Conservation (phyloP, 2,329 filamentous ascomycete species). For the Pyricularia pennisetigena region DNA sequence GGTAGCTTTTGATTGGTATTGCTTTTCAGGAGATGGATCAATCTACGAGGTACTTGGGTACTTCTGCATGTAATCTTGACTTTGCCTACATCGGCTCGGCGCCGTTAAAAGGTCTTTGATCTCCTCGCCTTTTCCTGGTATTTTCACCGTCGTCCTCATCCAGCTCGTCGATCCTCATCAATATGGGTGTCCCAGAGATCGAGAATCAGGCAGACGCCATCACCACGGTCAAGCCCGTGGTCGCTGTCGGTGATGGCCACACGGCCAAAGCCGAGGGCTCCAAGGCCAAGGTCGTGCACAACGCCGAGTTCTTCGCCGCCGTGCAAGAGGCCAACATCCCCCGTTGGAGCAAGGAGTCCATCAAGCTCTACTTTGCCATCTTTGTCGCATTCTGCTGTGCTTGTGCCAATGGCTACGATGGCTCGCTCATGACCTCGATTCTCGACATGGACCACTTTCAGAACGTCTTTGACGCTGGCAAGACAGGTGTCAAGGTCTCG, state of each 20-base stretch:
- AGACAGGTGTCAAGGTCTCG: constrained; percentile 26
- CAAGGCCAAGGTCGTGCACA: constrained; percentile 29
- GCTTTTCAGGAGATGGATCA: not conserved
- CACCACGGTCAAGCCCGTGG: constrained; percentile 7
- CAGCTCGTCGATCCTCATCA: not conserved
- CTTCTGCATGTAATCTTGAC: not conserved
- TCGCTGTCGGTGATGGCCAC: constrained; percentile 17
- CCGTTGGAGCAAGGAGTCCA: constrained; percentile 28
- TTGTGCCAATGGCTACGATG: constrained; percentile 38
- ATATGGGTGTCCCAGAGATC: not conserved
- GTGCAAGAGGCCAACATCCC: constrained; percentile 34
- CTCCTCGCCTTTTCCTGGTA: not conserved
- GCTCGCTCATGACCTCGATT: constrained; percentile 33
- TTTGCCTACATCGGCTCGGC: not conserved
- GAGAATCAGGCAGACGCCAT: not conserved
- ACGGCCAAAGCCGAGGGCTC: constrained; percentile 19
- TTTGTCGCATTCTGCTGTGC: constrained; percentile 35
- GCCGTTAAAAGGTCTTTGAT: not conserved
- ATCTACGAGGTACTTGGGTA: not conserved
- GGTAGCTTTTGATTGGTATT: not conserved
- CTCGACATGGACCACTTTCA: constrained; percentile 34
- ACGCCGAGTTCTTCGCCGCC: constrained; percentile 36
- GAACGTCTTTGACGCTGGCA: constrained; percentile 25
- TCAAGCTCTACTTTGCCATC: constrained; percentile 32
- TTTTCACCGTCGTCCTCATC: not conserved